These are phyloP conservation scores for Candida railenensis DNA, from an alignment of 805 yeast species.

Conservation along the genomic window DNA sequence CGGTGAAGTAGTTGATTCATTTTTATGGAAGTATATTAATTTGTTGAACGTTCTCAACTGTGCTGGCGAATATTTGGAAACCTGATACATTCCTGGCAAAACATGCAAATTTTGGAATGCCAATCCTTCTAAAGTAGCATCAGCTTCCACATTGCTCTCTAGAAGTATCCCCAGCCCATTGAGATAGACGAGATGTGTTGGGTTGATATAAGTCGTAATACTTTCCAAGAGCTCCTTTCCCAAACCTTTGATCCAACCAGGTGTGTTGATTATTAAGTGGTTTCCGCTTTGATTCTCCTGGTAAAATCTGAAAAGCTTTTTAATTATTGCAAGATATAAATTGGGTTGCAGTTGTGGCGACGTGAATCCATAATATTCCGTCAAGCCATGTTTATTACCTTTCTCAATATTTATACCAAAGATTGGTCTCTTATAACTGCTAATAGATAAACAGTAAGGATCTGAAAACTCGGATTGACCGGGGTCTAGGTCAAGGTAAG, in stretches of 20 bases:
- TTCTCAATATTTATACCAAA: slow-evolving; percentile 27
- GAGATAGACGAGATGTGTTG: slow-evolving; percentile 59
- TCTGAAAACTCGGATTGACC: slow-evolving; percentile 80
- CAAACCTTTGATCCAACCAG: slow-evolving; percentile 91
- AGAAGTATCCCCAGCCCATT: slow-evolving; percentile 10
- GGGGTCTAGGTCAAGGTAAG: slow-evolving; percentile 78
- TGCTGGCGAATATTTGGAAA: slow-evolving; percentile 44
- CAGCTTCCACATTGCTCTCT: slow-evolving; percentile 17
- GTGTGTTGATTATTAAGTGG: slow-evolving; percentile 67
- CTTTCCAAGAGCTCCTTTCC: slow-evolving; percentile 66
- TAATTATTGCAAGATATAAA: slow-evolving; percentile 46
- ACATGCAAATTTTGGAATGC: slow-evolving; percentile 23
- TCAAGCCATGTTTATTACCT: slow-evolving; percentile 6
- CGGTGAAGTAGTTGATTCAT: not conserved
- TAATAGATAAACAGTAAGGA: slow-evolving; percentile 69
- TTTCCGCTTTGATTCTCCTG: slow-evolving; percentile 15
- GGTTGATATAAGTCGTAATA: slow-evolving; percentile 44
- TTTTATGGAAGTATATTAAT: slow-evolving; percentile 54
- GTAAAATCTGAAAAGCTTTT: slow-evolving; percentile 38
- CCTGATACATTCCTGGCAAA: slow-evolving; percentile 33
- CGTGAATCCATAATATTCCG: slow-evolving; percentile 57
- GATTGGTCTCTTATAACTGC: slow-evolving; percentile 26
- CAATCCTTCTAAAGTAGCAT: slow-evolving; percentile 27
- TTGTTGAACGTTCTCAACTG: slow-evolving; percentile 53
- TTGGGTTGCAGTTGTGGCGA: slow-evolving; percentile 69